phyloP scores from a whole-genome alignment of 768 basidiomycete genomes.

The Boletus reticulatus region DNA sequence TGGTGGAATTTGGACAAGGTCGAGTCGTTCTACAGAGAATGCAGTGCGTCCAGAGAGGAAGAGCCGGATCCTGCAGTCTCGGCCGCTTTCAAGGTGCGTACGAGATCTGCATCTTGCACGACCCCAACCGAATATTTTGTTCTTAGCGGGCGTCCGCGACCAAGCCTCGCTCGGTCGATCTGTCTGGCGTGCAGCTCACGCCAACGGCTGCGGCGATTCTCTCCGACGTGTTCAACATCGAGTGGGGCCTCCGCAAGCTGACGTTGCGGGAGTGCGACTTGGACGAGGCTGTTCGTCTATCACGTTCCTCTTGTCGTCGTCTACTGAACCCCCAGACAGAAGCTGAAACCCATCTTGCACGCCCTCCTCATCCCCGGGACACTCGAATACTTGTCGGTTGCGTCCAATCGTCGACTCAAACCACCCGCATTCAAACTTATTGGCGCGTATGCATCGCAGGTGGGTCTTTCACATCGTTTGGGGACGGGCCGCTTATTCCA shows the following conservation, averaged over 20 bases:
- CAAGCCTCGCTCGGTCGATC: constrained; percentile 69
- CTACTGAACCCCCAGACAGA: constrained; percentile 39
- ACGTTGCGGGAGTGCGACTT: constrained; percentile 85
- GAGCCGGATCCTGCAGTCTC: constrained; percentile 61
- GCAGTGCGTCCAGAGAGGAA: constrained; percentile 77
- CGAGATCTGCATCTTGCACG: background rate
- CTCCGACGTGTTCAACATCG: constrained; percentile 87
- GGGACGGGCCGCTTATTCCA: background rate
- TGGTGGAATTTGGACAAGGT: constrained; percentile 90
- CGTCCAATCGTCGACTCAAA: constrained; percentile 83
- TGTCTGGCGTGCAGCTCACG: constrained; percentile 78
- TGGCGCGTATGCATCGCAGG: constrained; percentile 78
- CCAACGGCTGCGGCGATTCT: constrained; percentile 71
- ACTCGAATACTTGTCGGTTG: constrained; percentile 79
- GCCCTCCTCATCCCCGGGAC: constrained; percentile 81
- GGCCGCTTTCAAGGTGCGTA: constrained; percentile 65
- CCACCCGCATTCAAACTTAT: constrained; percentile 72
- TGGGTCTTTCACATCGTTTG: constrained; percentile 22
- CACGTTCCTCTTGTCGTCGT: background rate
- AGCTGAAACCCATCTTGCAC: constrained; percentile 87
- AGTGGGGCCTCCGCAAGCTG: constrained; percentile 89
- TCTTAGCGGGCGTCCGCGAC: constrained; percentile 49
- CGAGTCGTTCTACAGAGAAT: constrained; percentile 83
- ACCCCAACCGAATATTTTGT: background rate
- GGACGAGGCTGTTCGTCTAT: constrained; percentile 63